Base-by-base conservation (phyloP, 2,329 filamentous ascomycete genomes). In the Balansia obtecta region DNA sequence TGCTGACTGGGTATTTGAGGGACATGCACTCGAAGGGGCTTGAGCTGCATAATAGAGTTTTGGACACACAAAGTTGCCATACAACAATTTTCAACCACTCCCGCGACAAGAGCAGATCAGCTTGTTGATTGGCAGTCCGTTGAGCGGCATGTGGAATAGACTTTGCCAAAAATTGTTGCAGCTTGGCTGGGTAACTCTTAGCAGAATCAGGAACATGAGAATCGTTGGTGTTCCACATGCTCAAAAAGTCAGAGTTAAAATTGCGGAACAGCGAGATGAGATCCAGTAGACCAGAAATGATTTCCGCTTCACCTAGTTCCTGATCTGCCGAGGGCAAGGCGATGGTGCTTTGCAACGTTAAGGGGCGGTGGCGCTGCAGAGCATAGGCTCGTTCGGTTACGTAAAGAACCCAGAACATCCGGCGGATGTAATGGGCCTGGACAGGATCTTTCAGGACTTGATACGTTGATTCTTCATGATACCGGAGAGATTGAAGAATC, bases 321-420 rank as follows among this genome's bases (percentile, higher is more conserved):
- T 50, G 42, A 10, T 58, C 54, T 1, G 57, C 46, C 0, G 27
- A 38, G 0, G 63, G 63, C 0, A 65, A 55, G 1, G 53, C 48
- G 2, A 65, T 16, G 0, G 56, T 57, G 2, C 46, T 48, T 10
- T 63, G 52, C 1, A 65, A 45, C 11, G 61, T 61, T 2, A 64
- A 50, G 0, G 62, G 61, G 2, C 61, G 51, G n/a, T 66, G 58
- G 1, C 63, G 53, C 30, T 65, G 62, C 0, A 66, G 12, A 0
- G 63, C 62, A 15, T 62, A 65, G 11, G 60, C 63, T 13, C 63
- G 53, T 27, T 66, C 64, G 0, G 64, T 66, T 13, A 66, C 58
- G 43, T 64, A 66, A 0, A 66, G 47, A 0, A 66, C 60, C 60
- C 60, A 62, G 11, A 60, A 60, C 48, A 60, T 59, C 0, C 61